A percentile compares a stretch with the other conserved stretches of the same genome.
Conservation (phyloP, 768 basidiomycete species). For the Mycena leptocephala region DNA sequence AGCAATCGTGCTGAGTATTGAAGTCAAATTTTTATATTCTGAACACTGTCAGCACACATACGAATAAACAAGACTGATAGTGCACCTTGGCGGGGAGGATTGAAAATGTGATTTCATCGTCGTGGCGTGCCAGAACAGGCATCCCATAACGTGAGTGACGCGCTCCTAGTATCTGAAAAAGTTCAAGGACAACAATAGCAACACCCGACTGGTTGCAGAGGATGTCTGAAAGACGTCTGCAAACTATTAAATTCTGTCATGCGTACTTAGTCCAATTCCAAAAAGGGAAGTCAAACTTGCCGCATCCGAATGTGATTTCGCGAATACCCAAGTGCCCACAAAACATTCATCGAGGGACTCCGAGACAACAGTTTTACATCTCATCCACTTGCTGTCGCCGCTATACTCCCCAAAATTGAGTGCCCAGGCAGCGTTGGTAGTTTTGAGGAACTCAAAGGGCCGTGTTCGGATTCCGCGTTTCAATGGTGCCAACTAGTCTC, state of each 20-base stretch:
- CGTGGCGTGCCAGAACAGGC: neutral
- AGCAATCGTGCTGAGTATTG: neutral
- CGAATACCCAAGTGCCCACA: neutral
- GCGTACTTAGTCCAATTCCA: neutral
- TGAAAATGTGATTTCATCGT: conserved; percentile 1
- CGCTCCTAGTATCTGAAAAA: neutral
- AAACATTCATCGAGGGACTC: conserved; percentile 3
- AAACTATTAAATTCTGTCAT: neutral
- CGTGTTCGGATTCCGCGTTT: neutral
- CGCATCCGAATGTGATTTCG: neutral
- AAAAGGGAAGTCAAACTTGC: neutral
- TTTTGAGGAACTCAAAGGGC: neutral
- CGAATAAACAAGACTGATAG: neutral
- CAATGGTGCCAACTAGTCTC: neutral
- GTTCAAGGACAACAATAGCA: neutral
- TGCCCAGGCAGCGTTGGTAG: neutral
- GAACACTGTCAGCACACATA: neutral
- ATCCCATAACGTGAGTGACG: neutral
- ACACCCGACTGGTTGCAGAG: neutral
- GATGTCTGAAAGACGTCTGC: neutral
- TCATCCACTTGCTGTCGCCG: neutral
- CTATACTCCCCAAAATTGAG: conserved; percentile 1
- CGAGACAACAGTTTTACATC: neutral
- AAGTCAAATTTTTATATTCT: neutral
- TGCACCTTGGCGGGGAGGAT: conserved; percentile 1